Conservation (phyloP, 2,329 filamentous ascomycete genomes). For the Ramularia endophylla region DNA sequence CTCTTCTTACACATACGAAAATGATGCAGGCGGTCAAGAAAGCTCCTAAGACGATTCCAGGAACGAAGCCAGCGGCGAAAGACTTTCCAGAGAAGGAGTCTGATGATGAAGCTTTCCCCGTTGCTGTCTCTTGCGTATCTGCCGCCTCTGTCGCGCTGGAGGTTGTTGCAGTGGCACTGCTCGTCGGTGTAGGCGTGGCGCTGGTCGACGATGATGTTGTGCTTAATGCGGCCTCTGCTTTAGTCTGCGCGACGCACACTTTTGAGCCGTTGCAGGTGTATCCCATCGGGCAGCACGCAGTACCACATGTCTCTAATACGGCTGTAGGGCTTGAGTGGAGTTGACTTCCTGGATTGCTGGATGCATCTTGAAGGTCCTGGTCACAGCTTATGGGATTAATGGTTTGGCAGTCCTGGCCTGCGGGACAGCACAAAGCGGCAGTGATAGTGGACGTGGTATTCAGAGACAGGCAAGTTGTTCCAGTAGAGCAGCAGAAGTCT, state of each 20-base stretch:
- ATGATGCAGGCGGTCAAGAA: constrained; percentile 22
- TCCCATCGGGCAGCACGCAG: constrained; percentile 64
- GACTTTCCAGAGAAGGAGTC: constrained; percentile 26
- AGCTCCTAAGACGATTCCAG: constrained; percentile 28
- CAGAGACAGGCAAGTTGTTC: constrained; percentile 53
- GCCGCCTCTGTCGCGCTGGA: constrained; percentile 5
- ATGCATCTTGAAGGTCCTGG: constrained; percentile 54
- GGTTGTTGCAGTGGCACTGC: constrained; percentile 45
- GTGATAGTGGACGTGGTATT: constrained; percentile 58
- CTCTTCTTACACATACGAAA: constrained; percentile 20
- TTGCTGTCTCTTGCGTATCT: constrained; percentile 9
- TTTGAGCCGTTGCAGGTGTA: constrained; percentile 59
- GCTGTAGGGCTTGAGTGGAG: constrained; percentile 61
- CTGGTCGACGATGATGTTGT: constrained; percentile 1
- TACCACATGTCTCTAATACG: constrained; percentile 53
- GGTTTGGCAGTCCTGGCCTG: constrained; percentile 49
- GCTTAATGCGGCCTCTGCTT: constrained; percentile 9
- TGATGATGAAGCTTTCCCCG: constrained; percentile 3
- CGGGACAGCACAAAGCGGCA: constrained; percentile 66
- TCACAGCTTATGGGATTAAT: constrained; percentile 63
- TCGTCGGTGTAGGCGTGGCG: no score
- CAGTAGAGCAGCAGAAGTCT: constrained; percentile 60
- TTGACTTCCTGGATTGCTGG: constrained; percentile 49
- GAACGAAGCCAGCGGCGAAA: constrained; percentile 32
- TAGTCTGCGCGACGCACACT: constrained; percentile 43